Conservation (phyloP, 192 early-diverging fungal species). For the Oehlia diaphana region DNA sequence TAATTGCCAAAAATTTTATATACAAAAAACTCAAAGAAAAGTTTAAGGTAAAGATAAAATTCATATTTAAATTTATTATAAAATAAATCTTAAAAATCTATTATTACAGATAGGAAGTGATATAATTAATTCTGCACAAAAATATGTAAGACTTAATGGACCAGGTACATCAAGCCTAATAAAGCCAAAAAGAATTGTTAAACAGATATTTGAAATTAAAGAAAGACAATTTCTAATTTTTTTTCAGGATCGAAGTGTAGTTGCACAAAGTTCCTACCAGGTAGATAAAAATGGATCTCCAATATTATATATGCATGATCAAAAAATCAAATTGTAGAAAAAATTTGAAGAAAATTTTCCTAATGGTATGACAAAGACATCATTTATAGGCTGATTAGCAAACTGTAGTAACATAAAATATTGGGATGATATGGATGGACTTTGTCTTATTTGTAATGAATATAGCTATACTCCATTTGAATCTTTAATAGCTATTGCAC, state of each 20-base stretch:
- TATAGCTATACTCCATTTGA: background rate
- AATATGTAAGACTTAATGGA: conserved; percentile 3
- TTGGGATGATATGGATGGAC: background rate
- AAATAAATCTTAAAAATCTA: background rate
- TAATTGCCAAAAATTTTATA: background rate
- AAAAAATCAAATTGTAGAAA: background rate
- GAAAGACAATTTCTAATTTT: conserved; percentile 7
- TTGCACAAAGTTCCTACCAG: background rate
- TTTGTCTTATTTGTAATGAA: conserved; percentile 2
- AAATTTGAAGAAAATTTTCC: conserved; percentile 7
- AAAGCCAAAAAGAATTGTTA: conserved; percentile 3
- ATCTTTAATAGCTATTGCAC: background rate
- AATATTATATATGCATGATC: background rate
- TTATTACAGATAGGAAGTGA: background rate
- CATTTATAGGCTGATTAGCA: background rate
- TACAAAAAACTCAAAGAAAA: background rate
- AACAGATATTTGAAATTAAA: conserved; percentile 9
- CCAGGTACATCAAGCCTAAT: background rate
- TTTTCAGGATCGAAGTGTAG: background rate
- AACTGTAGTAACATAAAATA: background rate
- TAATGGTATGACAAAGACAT: background rate
- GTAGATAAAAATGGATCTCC: background rate
- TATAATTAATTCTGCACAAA: background rate
- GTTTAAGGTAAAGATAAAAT: background rate
- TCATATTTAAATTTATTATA: background rate